These are phyloP conservation scores for Oryza longistaminata DNA, from an alignment of 176 grass and related monocot genomes.

Conservation along the genomic window DNA sequence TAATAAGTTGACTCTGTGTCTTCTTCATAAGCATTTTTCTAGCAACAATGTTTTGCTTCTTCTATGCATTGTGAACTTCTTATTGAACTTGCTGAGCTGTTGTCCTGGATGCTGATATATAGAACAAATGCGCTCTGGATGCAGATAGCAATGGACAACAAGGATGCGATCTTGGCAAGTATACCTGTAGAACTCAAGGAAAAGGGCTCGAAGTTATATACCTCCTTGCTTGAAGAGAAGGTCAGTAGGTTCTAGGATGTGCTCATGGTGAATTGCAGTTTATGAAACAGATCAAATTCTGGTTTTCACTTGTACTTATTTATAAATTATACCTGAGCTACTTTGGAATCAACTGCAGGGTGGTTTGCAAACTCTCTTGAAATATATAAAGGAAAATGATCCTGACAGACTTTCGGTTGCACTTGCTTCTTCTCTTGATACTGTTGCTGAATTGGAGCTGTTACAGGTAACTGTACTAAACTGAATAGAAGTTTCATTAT, in stretches of 20 bases:
- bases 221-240: slow-evolving; percentile 79
- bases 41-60: not conserved
- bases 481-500: slow-evolving; percentile 4
- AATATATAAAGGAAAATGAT: slow-evolving; percentile 73
- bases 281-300: not conserved
- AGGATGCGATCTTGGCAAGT: slow-evolving; percentile 72
- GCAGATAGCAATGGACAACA: slow-evolving; percentile 79
- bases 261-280: not conserved
- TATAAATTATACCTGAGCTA: slow-evolving; percentile 27
- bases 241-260: slow-evolving; percentile 31
- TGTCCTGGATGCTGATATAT: not conserved
- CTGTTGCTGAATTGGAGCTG: slow-evolving; percentile 75
- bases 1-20: slow-evolving; percentile 15
- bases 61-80: not conserved
- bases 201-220: slow-evolving; percentile 69
- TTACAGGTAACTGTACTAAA: slow-evolving; percentile 58
- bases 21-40: not conserved
- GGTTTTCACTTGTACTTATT: not conserved
- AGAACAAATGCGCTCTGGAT: slow-evolving; percentile 11
- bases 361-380: slow-evolving; percentile 69
- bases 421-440: slow-evolving; percentile 89
- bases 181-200: slow-evolving; percentile 70
- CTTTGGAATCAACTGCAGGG: slow-evolving; percentile 53
- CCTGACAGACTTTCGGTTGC: slow-evolving; percentile 81
- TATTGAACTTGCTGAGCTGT: not conserved